Evolutionary conservation across 2,329 filamentous ascomycete species (phyloP).

Genomic region (Aureobasidium sp.): DNA sequence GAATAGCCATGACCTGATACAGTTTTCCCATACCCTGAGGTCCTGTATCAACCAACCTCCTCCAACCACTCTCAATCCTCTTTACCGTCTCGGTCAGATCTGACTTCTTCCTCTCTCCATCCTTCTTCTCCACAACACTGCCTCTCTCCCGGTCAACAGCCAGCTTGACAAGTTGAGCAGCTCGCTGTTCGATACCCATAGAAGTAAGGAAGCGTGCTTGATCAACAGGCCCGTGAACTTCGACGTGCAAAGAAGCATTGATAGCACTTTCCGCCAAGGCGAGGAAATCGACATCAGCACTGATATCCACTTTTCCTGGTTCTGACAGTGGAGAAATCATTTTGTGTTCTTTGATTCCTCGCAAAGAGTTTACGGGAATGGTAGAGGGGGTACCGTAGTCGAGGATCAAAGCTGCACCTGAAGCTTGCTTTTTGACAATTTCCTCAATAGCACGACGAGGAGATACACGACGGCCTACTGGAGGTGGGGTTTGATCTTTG

Average conservation of each 20-base stretch:
- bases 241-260: slow-evolving; percentile 78
- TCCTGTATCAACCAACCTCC: slow-evolving; percentile 83
- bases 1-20: slow-evolving; percentile 92
- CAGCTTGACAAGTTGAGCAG: slow-evolving; percentile 68
- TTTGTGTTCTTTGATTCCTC: slow-evolving; percentile 84
- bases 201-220: slow-evolving; percentile 82
- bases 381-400: slow-evolving; percentile 88
- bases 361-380: slow-evolving; percentile 89
- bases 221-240: slow-evolving; percentile 92
- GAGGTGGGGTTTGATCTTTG: neutral
- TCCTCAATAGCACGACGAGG: slow-evolving; percentile 23
- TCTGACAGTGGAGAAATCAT: slow-evolving; percentile 81
- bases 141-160: slow-evolving; percentile 36
- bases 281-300: slow-evolving; percentile 93
- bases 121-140: slow-evolving; percentile 22
- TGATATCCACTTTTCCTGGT: slow-evolving; percentile 88
- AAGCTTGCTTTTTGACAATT: slow-evolving; percentile 65
- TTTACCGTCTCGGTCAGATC: slow-evolving; percentile 55
- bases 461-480: neutral
- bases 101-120: slow-evolving; percentile 34
- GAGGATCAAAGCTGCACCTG: slow-evolving; percentile 92
- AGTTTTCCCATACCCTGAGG: slow-evolving; percentile 92
- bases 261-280: slow-evolving; percentile 86
- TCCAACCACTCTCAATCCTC: slow-evolving; percentile 79
- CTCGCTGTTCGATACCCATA: slow-evolving; percentile 87